A percentile compares a stretch with the other conserved stretches of the same genome.
These are phyloP conservation scores for Nannizzia gypsea DNA, from an alignment of 2,329 filamentous ascomycete genomes.

Conservation along the genomic window DNA sequence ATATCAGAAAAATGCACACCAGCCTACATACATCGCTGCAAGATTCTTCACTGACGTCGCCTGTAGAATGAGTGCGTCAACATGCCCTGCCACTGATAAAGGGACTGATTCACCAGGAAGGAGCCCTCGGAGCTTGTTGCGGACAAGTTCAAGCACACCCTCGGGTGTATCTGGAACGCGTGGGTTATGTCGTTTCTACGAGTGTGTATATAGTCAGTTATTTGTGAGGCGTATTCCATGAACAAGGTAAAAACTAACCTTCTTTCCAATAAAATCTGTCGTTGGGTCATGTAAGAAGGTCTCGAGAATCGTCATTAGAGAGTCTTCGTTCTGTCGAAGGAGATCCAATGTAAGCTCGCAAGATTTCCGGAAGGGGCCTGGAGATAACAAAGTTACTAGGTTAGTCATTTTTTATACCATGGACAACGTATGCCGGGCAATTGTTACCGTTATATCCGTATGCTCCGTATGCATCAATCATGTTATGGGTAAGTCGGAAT, in stretches of 20 bases:
- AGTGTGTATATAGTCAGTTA: conserved; percentile 8
- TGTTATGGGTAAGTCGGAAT: conserved; percentile 95
- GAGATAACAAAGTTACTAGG: neutral
- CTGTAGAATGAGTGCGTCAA: conserved; percentile 85
- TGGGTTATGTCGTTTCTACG: conserved; percentile 40
- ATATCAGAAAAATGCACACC: conserved; percentile 35
- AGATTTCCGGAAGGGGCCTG: conserved; percentile 72
- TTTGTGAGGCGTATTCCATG: neutral
- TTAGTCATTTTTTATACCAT: neutral
- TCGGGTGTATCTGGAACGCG: conserved; percentile 54
- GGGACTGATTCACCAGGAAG: conserved; percentile 81
- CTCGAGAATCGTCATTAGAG: conserved; percentile 92
- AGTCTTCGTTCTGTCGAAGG: conserved; percentile 84
- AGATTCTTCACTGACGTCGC: conserved; percentile 71
- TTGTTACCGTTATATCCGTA: conserved; percentile 66
- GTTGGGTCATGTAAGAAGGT: conserved; percentile 96
- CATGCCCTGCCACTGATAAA: conserved; percentile 88
- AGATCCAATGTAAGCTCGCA: conserved; percentile 79
- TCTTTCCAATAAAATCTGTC: conserved; percentile 75
- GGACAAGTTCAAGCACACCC: conserved; percentile 81
- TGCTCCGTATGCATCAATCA: conserved; percentile 93
- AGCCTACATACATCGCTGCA: conserved; percentile 93
- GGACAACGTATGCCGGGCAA: neutral
- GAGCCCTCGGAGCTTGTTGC: conserved; percentile 72
- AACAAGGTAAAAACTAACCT: conserved; percentile 27